These are phyloP conservation scores for Cnidoscolus chayamansa DNA, from an alignment of 441 rosid species.

Conservation along the genomic window DNA sequence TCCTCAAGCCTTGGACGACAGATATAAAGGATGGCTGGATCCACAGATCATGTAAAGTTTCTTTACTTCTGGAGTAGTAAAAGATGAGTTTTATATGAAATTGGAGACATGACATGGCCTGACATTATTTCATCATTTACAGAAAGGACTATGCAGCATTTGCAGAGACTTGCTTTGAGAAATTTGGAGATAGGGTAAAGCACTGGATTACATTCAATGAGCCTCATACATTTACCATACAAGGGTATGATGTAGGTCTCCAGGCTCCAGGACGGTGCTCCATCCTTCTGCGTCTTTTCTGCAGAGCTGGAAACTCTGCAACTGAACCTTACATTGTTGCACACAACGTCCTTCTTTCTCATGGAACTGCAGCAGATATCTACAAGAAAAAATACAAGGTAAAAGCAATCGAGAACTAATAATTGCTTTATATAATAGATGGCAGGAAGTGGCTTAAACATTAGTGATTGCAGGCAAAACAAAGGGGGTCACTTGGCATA, in stretches of 20 bases:
- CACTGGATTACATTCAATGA: conserved; percentile 42
- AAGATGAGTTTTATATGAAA: not conserved
- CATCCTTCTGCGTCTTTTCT: conserved; percentile 23
- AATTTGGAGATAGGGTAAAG: conserved; percentile 36
- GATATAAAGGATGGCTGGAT: conserved; percentile 37
- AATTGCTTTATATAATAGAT: not conserved
- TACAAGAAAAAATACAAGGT: conserved; percentile 35
- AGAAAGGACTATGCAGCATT: conserved; percentile 31
- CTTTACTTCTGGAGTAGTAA: too few species aligned
- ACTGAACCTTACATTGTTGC: conserved; percentile 39
- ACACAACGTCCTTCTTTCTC: conserved; percentile 31
- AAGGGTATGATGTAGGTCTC: conserved; percentile 36
- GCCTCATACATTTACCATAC: conserved; percentile 33
- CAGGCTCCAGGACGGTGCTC: conserved; percentile 41
- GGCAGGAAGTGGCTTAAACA: not conserved
- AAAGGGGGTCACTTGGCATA: conserved; percentile 31
- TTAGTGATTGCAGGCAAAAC: conserved; percentile 21
- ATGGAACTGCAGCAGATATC: conserved; percentile 27
- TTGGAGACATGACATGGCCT: not conserved
- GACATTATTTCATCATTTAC: not conserved
- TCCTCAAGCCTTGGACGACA: conserved; percentile 38
- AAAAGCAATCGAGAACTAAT: too few species aligned
- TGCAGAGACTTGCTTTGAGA: conserved; percentile 33
- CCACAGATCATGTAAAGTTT: conserved; percentile 28
- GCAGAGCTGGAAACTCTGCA: conserved; percentile 32